Evolutionary conservation across 2,329 filamentous ascomycete species (phyloP).

Genomic region (Penicillium occitanis): DNA sequence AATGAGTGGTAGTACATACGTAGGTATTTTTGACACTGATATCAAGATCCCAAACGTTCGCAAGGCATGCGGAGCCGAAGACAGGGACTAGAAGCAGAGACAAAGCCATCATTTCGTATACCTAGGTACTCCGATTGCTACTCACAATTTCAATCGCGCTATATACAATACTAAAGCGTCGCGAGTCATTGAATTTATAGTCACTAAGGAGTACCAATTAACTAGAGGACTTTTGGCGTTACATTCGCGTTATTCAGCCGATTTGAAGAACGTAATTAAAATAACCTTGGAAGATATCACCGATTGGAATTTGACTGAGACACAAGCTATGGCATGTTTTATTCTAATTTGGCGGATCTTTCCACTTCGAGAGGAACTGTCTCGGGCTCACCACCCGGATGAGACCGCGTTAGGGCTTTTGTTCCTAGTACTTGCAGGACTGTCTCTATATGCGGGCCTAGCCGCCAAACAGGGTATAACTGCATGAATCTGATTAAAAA

Average conservation of each 20-base stretch:
- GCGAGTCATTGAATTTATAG: neutral
- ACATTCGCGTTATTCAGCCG: neutral
- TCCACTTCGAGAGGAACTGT: neutral
- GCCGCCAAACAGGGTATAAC: neutral
- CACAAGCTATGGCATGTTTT: conserved; percentile 1
- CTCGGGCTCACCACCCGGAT: neutral
- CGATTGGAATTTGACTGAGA: neutral
- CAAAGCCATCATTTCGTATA: neutral
- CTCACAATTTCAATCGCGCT: neutral
- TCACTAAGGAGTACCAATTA: neutral
- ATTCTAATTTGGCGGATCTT: neutral
- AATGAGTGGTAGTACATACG: neutral
- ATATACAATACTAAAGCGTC: neutral
- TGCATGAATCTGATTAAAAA: neutral
- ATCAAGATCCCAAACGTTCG: conserved; percentile 1
- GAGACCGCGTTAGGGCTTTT: neutral
- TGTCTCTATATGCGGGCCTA: neutral
- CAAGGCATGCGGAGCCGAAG: conserved; percentile 7
- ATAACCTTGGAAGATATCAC: neutral
- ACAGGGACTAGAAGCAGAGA: neutral
- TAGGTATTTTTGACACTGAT: neutral
- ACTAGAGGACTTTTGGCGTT: neutral
- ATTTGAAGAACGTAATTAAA: no score
- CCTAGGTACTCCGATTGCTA: neutral
- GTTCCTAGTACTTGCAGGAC: neutral